A percentile compares a stretch with the other conserved stretches of the same genome.
Evolutionary conservation across 139 green algal species (phyloP).

Genomic region (Desmodesmus armatus): DNA sequence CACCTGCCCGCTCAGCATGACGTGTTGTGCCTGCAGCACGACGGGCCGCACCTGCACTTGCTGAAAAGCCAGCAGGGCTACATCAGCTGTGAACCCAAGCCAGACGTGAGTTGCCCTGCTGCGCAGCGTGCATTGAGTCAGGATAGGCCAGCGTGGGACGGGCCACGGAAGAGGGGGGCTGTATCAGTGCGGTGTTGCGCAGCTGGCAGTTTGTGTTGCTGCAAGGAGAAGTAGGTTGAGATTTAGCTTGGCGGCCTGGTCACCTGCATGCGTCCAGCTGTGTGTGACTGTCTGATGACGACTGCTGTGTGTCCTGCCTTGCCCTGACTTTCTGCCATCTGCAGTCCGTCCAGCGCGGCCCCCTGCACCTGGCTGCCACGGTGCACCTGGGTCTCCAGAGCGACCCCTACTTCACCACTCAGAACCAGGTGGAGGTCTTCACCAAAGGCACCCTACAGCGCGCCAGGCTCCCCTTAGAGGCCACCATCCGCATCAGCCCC

Average conservation of each 20-base stretch:
- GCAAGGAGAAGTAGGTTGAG: not conserved
- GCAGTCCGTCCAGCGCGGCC: constrained; percentile 12
- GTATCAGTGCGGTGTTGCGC: not conserved
- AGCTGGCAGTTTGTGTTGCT: not conserved
- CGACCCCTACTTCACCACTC: constrained; percentile 52
- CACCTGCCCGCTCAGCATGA: constrained; percentile 73
- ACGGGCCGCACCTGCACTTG: constrained; percentile 52
- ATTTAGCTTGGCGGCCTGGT: not conserved
- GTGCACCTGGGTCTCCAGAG: constrained; percentile 36
- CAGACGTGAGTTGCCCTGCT: constrained; percentile 21
- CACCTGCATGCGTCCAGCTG: not conserved
- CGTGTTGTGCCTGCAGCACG: constrained; percentile 70
- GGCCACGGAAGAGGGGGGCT: no score
- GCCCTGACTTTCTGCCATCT: no score
- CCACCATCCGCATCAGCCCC: constrained; percentile 74
- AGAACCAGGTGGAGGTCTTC: constrained; percentile 53
- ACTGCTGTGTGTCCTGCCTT: not conserved
- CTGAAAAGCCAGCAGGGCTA: constrained; percentile 78
- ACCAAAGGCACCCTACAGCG: constrained; percentile 64
- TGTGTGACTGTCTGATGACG: not conserved
- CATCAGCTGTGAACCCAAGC: constrained; percentile 66
- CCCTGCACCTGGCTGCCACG: constrained; percentile 30
- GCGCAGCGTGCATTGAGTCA: not conserved
- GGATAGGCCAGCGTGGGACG: no score
- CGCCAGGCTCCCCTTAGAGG: constrained; percentile 73